phyloP scores from a whole-genome alignment of 106 monocot species.

The Allium cepa region DNA sequence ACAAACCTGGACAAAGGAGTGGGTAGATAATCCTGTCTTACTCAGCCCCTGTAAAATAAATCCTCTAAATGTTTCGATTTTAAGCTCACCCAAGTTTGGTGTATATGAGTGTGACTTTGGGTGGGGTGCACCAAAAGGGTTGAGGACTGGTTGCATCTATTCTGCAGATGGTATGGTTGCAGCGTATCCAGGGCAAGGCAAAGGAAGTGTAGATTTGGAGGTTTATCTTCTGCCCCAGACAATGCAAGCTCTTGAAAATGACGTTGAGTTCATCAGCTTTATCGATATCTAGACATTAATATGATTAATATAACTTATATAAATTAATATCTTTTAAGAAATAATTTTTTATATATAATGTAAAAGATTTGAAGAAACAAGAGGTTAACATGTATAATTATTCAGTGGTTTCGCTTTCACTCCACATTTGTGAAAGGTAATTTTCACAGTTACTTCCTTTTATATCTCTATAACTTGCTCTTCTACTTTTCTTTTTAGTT shows the following conservation, averaged over 20 bases:
- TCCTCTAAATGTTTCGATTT: conserved; percentile 5
- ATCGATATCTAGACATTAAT: no score
- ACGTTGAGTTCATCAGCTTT: conserved; percentile 26
- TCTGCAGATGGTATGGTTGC: conserved; percentile 41
- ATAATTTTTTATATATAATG: no score
- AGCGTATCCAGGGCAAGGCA: conserved; percentile 33
- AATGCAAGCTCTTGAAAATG: conserved; percentile 25
- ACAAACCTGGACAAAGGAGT: conserved; percentile 6
- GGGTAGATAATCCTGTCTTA: conserved; percentile 19
- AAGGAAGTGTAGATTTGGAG: conserved; percentile 44
- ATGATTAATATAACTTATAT: no score
- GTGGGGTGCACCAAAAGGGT: conserved; percentile 27
- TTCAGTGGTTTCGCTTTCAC: conserved; percentile 21
- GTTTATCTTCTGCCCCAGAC: conserved; percentile 28
- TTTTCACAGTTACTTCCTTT: conserved; percentile 48
- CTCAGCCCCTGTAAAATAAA: conserved; percentile 12
- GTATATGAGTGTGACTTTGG: conserved; percentile 47
- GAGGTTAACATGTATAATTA: no score
- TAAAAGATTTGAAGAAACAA: no score
- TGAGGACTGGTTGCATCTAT: conserved; percentile 24
- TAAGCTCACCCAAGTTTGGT: conserved; percentile 36
- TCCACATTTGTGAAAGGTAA: conserved; percentile 74
- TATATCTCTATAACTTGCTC: conserved; percentile 32
- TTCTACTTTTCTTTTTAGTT: conserved; percentile 4
- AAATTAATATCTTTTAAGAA: no score